Conservation (phyloP, 257 asterid species). For the Solanum chaucha region DNA sequence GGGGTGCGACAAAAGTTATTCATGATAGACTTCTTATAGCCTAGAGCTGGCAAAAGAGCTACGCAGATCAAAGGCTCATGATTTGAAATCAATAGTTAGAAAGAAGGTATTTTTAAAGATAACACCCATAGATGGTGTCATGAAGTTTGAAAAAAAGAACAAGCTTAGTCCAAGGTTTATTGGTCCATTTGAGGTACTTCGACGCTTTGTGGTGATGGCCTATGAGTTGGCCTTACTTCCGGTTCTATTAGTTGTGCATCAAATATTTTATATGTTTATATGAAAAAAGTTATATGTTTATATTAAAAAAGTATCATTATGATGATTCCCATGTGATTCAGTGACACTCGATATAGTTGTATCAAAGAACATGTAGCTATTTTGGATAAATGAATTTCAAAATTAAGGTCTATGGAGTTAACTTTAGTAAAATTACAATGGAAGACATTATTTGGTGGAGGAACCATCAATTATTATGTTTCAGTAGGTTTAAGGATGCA, state of each 20-base stretch:
- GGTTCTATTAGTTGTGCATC: neutral
- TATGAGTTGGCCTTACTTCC: neutral
- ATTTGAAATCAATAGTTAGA: neutral
- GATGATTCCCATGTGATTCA: neutral
- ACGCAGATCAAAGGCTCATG: neutral
- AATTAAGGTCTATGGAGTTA: neutral
- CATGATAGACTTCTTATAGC: neutral
- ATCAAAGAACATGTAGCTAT: neutral
- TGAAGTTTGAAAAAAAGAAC: neutral
- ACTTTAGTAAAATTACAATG: neutral
- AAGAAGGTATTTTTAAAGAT: neutral
- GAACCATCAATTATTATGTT: neutral
- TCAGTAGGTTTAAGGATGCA: neutral
- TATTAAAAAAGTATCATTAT: neutral
- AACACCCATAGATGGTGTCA: neutral
- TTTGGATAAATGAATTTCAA: neutral
- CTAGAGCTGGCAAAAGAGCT: neutral
- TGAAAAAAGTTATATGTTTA: too few relatives aligned
- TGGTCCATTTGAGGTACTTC: neutral
- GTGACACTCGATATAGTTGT: neutral
- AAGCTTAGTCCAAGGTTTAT: neutral
- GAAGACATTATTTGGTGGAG: neutral
- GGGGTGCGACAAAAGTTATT: neutral
- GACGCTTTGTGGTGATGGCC: neutral
- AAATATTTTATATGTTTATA: neutral